These are phyloP conservation scores for Nymphaea colorata DNA, from an alignment of 164 flowering plant species.

Conservation along the genomic window DNA sequence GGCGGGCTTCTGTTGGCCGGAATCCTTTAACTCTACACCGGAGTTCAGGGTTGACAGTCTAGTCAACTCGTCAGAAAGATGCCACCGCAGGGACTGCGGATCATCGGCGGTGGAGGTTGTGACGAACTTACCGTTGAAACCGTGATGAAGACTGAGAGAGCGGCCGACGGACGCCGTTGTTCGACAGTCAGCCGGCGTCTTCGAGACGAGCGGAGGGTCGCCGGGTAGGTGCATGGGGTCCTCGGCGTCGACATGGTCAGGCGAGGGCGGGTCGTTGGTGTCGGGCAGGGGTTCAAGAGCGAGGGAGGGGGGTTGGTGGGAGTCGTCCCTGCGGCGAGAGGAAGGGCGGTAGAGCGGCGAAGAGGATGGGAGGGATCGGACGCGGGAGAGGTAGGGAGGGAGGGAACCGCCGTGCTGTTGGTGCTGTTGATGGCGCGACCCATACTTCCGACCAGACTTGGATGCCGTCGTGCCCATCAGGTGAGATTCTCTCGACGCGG, in stretches of 20 bases:
- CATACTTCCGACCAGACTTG: too few species aligned
- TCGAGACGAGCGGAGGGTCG: conserved; percentile 10
- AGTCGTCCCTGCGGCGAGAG: too few species aligned
- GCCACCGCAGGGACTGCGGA: conserved; percentile 66
- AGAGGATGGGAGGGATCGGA: conserved; percentile 1
- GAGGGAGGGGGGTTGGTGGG: too few species aligned
- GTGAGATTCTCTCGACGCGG: not conserved
- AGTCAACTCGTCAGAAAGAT: conserved; percentile 62
- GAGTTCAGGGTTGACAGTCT: conserved; percentile 11
- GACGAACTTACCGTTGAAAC: not conserved
- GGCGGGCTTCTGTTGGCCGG: not conserved
- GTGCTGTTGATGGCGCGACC: too few species aligned
- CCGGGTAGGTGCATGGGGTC: conserved; percentile 83
- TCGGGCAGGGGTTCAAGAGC: conserved; percentile 15
- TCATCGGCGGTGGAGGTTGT: not conserved
- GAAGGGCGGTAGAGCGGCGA: too few species aligned
- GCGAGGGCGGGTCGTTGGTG: conserved; percentile 4
- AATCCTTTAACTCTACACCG: conserved; percentile 24
- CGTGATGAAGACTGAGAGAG: not conserved
- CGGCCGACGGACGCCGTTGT: conserved; percentile 9
- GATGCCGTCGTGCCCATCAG: too few species aligned
- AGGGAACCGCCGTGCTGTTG: too few species aligned
- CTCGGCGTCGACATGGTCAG: conserved; percentile 73
- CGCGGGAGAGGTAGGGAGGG: too few species aligned
- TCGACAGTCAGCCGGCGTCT: conserved; percentile 37